Evolutionary conservation across 2,329 filamentous ascomycete species (phyloP).

Genomic region (Lachnellula subtilissima): DNA sequence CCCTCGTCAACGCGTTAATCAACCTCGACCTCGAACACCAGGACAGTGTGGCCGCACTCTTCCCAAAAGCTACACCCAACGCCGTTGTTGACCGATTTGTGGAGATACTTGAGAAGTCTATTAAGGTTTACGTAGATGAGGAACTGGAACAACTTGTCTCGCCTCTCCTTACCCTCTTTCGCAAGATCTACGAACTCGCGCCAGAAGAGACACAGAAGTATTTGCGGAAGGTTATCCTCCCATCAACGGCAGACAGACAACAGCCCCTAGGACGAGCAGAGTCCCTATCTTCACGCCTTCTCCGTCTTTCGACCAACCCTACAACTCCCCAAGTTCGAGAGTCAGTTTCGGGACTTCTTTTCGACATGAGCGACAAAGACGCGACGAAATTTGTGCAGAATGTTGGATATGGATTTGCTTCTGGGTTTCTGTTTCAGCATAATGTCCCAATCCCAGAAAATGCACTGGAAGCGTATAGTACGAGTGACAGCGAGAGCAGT

Average conservation of each 20-base stretch:
- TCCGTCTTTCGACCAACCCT: slow-evolving; percentile 73
- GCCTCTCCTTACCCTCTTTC: slow-evolving; percentile 70
- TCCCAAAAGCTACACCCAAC: slow-evolving; percentile 58
- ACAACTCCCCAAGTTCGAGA: slow-evolving; percentile 67
- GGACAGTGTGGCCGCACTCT: slow-evolving; percentile 46
- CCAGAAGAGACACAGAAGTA: slow-evolving; percentile 55
- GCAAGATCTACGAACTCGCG: slow-evolving; percentile 65
- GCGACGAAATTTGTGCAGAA: slow-evolving; percentile 78
- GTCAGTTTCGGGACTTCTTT: slow-evolving; percentile 73
- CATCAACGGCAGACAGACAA: slow-evolving; percentile 69
- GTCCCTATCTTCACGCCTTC: slow-evolving; percentile 69
- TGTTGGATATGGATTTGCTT: slow-evolving; percentile 90
- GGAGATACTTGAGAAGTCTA: slow-evolving; percentile 62
- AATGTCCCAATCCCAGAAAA: slow-evolving; percentile 72
- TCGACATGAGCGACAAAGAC: slow-evolving; percentile 79
- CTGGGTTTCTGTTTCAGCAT: slow-evolving; percentile 81
- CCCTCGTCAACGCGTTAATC: slow-evolving; percentile 74
- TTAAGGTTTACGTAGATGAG: slow-evolving; percentile 56
- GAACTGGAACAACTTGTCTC: slow-evolving; percentile 70
- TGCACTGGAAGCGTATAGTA: slow-evolving; percentile 51
- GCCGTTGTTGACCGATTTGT: slow-evolving; percentile 61
- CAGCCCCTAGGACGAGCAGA: slow-evolving; percentile 71
- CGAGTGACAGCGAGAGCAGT: slow-evolving; percentile 17
- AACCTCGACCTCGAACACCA: slow-evolving; percentile 66
- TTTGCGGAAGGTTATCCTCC: slow-evolving; percentile 67